Percentiles rank a stretch among this genome's conserved stretches.
These are phyloP conservation scores for Coelomomyces lativittatus DNA, from an alignment of 371 early-diverging fungal genomes.

Conservation along the genomic window DNA sequence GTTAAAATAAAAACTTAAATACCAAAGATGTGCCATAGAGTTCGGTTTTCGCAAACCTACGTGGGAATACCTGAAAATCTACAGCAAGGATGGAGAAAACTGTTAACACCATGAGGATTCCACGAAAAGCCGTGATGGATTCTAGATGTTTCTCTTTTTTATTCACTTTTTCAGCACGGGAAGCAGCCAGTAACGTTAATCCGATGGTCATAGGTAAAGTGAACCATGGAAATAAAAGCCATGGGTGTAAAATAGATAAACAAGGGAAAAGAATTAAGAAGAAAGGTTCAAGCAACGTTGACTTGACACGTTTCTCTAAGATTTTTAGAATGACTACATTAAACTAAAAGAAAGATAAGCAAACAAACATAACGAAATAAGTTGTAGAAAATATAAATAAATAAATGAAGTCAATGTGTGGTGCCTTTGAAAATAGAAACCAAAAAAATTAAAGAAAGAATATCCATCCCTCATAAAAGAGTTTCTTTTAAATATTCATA, in stretches of 20 bases:
- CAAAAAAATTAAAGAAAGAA: constrained; percentile 7
- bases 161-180: neutral
- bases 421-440: constrained; percentile 6
- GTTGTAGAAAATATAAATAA: constrained; percentile 4
- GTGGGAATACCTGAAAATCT: constrained; percentile 82
- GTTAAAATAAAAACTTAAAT: constrained; percentile 6
- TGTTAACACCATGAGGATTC: constrained; percentile 55
- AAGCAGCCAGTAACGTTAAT: constrained; percentile 3
- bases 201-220: constrained; percentile 3
- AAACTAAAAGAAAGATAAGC: no score
- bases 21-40: constrained; percentile 76
- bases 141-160: constrained; percentile 8
- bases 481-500: constrained; percentile 4
- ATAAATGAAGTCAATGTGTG: constrained; percentile 1
- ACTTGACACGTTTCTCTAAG: no score
- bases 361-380: neutral
- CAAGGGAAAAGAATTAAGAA: no score
- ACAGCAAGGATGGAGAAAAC: constrained; percentile 62
- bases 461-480: neutral
- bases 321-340: no score
- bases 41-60: constrained; percentile 78
- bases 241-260: neutral
- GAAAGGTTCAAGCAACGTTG: no score
- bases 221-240: neutral
- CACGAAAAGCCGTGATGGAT: constrained; percentile 52